Evolutionary conservation across 805 yeast species (phyloP).

Genomic region (Wickerhamomyces xylosicus): DNA sequence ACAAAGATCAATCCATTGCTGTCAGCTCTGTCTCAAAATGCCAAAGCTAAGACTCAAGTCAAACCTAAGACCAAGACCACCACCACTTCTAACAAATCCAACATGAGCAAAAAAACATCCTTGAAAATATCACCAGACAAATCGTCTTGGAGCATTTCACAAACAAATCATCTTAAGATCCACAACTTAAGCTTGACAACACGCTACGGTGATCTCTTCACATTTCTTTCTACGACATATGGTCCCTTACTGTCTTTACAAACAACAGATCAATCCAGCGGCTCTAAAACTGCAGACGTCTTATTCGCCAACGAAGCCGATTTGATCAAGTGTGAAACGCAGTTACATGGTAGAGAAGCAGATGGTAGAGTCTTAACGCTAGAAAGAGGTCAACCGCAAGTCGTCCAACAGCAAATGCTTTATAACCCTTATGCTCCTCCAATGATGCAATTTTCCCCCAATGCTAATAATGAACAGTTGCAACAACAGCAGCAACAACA

Average conservation of each 20-base stretch:
- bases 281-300: constrained; percentile 29
- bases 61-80: constrained; percentile 5
- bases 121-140: too few species aligned
- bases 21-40: constrained; percentile 5
- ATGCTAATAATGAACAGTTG: not conserved
- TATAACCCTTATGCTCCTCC: not conserved
- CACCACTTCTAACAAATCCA: not conserved
- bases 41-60: constrained; percentile 1
- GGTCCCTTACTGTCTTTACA: too few species aligned
- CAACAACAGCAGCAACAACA: too few species aligned
- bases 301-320: constrained; percentile 20
- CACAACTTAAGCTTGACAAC: too few species aligned
- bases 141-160: too few species aligned
- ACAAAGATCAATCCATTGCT: constrained; percentile 3
- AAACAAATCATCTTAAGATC: too few species aligned
- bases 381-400: not conserved
- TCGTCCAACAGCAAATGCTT: not conserved
- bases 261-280: constrained; percentile 24
- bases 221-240: too few species aligned
- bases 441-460: not conserved
- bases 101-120: too few species aligned
- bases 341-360: constrained; percentile 34
- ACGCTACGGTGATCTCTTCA: too few species aligned
- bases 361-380: constrained; percentile 28
- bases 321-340: constrained; percentile 21